A percentile compares a stretch with the other conserved stretches of the same genome.
These are phyloP conservation scores for Tricholoma flavovirens DNA, from an alignment of 768 basidiomycete species.

Conservation along the genomic window DNA sequence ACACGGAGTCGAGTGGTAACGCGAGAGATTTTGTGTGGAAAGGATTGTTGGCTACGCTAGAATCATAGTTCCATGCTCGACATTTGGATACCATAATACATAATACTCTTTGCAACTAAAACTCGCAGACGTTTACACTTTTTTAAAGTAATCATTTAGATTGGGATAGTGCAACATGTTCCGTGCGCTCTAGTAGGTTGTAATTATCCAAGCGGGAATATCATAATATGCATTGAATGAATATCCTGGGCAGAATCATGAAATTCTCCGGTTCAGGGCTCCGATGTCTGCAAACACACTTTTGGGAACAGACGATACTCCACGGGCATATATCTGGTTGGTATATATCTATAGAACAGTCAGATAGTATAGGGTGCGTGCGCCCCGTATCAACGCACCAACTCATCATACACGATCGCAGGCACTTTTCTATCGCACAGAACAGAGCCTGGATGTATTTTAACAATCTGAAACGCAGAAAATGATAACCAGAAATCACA, in stretches of 20 bases:
- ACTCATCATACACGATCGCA: slow-evolving; percentile 89
- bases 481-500: background rate
- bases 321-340: slow-evolving; percentile 82
- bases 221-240: background rate
- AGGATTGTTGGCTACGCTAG: slow-evolving; percentile 35
- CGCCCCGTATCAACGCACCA: slow-evolving; percentile 47
- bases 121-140: background rate
- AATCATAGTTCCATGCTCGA: background rate
- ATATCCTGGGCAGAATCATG: slow-evolving; percentile 9
- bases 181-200: no score
- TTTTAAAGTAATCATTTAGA: no score
- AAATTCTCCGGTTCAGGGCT: slow-evolving; percentile 28
- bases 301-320: slow-evolving; percentile 79
- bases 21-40: slow-evolving; percentile 73
- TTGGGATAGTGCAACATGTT: no score
- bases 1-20: slow-evolving; percentile 73
- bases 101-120: no score
- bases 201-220: no score
- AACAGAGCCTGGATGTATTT: slow-evolving; percentile 87
- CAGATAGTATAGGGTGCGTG: background rate
- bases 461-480: slow-evolving; percentile 46
- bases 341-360: slow-evolving; percentile 58
- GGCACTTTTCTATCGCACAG: slow-evolving; percentile 76
- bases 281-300: slow-evolving; percentile 32
- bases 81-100: no score